Base-by-base conservation (phyloP, 2,329 filamentous ascomycete genomes). In the Pseudopithomyces chartarum region DNA sequence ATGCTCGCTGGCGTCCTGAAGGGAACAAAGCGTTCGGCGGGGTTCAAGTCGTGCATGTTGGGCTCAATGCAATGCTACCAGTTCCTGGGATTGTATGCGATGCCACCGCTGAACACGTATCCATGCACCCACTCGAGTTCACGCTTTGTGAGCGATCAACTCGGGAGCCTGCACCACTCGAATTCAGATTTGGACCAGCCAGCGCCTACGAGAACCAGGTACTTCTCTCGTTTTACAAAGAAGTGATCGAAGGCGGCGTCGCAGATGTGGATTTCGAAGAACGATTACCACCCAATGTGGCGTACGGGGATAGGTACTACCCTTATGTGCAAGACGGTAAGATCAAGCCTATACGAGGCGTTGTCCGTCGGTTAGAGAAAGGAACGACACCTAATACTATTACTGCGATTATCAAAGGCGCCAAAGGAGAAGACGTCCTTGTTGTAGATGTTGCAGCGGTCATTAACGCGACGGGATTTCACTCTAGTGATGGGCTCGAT, bases 401-500 rank as follows among this genome's bases (percentile, higher is more conserved):
- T 12, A 36, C 42, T 5, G 56, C 56, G 2, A 58, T 39, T 32
- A 39, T 55, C 3, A 19, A 26, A 10, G 20, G 20, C 1, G 38
- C 32, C 32, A 29, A 48, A 7, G 47, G 40, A 8, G 26, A 47
- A 38, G 38, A 43, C 19, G 43, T 66, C 0, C 57, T 61, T 1
- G 1, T 91, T 2, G 69, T 82, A 0, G 78, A 88, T 50, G 75
- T 93, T 26, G 85, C 84, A 0, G 88, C 86, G 0, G 80, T 93
- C 11, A 78, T 94, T 1, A 80, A 90, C 4, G 89, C 89, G 0
- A 92, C 89, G 0, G 90, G 90, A 1, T 94, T 91, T 66, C 81
- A 83, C 0, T 76, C 83, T 0, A 80, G 82, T 0, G 76, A 82
- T 0, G 87, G 87, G 0, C 71, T 93, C 12, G 81, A 82, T 3